phyloP scores from a whole-genome alignment of 2,329 filamentous ascomycete genomes.

The Colletotrichum tamarilloi region DNA sequence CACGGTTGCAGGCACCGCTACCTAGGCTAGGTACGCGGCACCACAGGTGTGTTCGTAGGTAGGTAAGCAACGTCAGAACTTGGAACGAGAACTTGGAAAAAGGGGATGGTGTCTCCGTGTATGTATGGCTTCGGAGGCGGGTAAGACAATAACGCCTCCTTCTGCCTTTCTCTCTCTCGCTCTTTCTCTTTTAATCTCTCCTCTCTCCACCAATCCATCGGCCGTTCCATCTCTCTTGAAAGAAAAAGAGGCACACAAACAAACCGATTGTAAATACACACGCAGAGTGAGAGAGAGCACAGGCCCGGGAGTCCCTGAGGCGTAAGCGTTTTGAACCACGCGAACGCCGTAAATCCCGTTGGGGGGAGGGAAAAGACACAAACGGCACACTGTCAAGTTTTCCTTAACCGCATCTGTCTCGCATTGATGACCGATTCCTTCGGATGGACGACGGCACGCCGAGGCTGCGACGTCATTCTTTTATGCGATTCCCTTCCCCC shows the following conservation, averaged over 20 bases:
- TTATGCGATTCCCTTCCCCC: constrained; percentile 9
- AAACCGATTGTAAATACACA: neutral
- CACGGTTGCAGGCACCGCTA: neutral
- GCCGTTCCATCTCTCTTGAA: neutral
- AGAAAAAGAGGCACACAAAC: neutral
- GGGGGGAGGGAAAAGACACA: neutral
- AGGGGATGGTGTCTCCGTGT: neutral
- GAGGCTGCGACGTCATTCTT: constrained; percentile 33
- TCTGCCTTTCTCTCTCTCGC: neutral
- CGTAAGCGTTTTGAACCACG: constrained; percentile 3
- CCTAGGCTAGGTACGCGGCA: neutral
- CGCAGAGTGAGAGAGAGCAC: neutral
- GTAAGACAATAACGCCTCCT: neutral
- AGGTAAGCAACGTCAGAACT: too few species aligned
- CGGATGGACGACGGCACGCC: constrained; percentile 17
- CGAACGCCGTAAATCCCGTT: neutral
- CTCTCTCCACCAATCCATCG: too few species aligned
- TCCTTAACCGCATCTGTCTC: constrained; percentile 32
- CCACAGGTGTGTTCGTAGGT: too few species aligned
- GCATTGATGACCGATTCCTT: constrained; percentile 23
- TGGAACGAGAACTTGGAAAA: neutral
- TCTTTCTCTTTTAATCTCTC: too few species aligned
- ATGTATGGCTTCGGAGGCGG: neutral
- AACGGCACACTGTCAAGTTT: constrained; percentile 9
- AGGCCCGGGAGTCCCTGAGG: constrained; percentile 9